Percentiles rank a stretch among this genome's conserved stretches.
Evolutionary conservation across 352 stramenopile species (phyloP).

Genomic region (Phytophthora palmivora): DNA sequence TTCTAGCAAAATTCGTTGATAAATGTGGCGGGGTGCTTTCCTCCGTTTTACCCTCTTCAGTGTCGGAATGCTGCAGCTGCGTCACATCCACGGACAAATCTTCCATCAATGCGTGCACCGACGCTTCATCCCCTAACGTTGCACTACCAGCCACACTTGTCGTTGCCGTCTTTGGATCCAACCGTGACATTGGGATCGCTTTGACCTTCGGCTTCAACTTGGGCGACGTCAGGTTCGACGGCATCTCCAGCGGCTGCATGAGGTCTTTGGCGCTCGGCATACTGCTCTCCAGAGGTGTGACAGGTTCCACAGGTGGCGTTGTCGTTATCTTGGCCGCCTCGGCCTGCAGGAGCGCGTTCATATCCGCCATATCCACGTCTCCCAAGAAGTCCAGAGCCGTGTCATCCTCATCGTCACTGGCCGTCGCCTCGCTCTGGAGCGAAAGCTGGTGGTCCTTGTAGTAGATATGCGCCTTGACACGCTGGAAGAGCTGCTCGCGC

Average conservation of each 20-base stretch:
- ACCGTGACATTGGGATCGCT: slow-evolving; percentile 20
- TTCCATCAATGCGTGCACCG: slow-evolving; percentile 58
- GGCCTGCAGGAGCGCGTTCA: slow-evolving; percentile 55
- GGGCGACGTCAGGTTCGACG: slow-evolving; percentile 31
- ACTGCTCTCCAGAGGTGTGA: neutral
- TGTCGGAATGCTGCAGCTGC: slow-evolving; percentile 24
- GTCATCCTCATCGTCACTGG: slow-evolving; percentile 38
- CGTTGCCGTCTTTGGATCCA: slow-evolving; percentile 26
- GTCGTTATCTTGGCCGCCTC: slow-evolving; percentile 29
- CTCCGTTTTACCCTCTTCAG: slow-evolving; percentile 61
- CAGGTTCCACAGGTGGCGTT: slow-evolving; percentile 4
- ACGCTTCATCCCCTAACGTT: slow-evolving; percentile 45
- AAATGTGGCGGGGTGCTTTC: slow-evolving; percentile 54
- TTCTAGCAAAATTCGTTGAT: slow-evolving; percentile 17
- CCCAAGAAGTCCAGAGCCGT: slow-evolving; percentile 63
- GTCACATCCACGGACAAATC: slow-evolving; percentile 56
- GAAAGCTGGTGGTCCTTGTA: slow-evolving; percentile 51
- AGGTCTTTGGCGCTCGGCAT: slow-evolving; percentile 22
- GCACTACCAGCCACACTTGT: slow-evolving; percentile 12
- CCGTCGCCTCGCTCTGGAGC: slow-evolving; percentile 32
- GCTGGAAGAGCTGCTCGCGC: slow-evolving; percentile 27
- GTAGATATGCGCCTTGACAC: slow-evolving; percentile 47
- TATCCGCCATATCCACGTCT: slow-evolving; percentile 59
- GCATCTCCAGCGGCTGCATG: slow-evolving; percentile 46
- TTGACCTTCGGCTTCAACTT: slow-evolving; percentile 17